These are phyloP conservation scores for Lentithecium fluviatile DNA, from an alignment of 495 filamentous ascomycete species.

Conservation along the genomic window DNA sequence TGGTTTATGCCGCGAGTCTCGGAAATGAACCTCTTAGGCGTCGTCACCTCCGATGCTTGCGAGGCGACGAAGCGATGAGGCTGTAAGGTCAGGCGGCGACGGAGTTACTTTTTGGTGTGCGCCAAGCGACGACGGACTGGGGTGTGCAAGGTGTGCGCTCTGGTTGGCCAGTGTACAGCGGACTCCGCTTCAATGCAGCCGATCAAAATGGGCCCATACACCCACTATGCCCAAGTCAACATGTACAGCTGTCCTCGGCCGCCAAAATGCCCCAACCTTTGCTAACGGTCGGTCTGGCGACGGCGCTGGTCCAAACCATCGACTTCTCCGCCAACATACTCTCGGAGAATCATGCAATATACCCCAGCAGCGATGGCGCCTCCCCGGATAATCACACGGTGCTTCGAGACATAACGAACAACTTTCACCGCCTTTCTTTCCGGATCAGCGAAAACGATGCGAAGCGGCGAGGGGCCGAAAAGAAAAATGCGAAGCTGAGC, in stretches of 20 bases:
- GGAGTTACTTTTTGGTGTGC: too few relatives aligned
- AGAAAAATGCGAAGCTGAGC: slow-evolving; percentile 4
- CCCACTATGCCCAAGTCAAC: not conserved
- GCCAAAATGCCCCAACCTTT: not conserved
- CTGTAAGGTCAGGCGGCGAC: too few relatives aligned
- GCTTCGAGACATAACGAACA: not conserved
- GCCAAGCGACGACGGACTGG: too few relatives aligned
- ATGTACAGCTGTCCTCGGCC: not conserved
- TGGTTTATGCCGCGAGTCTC: too few relatives aligned
- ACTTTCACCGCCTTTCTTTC: not conserved
- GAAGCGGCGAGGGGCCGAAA: too few relatives aligned
- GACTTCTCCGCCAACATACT: slow-evolving; percentile 10
- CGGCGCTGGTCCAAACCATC: slow-evolving; percentile 13
- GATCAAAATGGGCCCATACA: not conserved
- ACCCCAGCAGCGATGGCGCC: slow-evolving; percentile 7
- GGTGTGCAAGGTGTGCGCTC: too few relatives aligned
- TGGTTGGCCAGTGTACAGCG: too few relatives aligned
- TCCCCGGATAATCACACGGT: not conserved
- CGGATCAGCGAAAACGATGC: slow-evolving; percentile 8
- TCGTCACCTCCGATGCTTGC: too few relatives aligned
- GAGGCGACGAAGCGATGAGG: too few relatives aligned
- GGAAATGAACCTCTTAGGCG: too few relatives aligned
- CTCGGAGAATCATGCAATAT: slow-evolving; percentile 10
- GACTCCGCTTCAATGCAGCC: too few relatives aligned
- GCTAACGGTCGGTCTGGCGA: slow-evolving; percentile 14